Conservation (phyloP, 1,284 basidiomycete genomes). For the Agaricales sp. region DNA sequence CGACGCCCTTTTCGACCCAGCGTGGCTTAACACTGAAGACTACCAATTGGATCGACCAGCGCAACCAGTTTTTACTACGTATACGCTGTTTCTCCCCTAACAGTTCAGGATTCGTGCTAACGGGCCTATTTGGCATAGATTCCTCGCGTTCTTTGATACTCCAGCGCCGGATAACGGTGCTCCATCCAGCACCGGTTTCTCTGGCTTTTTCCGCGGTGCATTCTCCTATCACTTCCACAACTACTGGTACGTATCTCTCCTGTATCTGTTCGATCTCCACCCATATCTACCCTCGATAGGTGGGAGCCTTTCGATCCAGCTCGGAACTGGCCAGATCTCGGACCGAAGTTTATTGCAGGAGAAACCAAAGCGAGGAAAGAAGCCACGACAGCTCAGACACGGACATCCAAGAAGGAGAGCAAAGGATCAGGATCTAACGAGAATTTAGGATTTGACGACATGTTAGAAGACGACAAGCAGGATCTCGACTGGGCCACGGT, state of each 20-base stretch:
- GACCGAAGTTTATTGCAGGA: conserved; percentile 63
- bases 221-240: conserved; percentile 87
- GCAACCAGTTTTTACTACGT: conserved; percentile 78
- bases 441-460: conserved; percentile 25
- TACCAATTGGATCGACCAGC: conserved; percentile 77
- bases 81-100: conserved; percentile 19
- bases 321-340: conserved; percentile 89
- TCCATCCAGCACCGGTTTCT: conserved; percentile 69
- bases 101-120: conserved; percentile 3
- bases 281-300: conserved; percentile 47
- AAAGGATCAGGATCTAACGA: conserved; percentile 17
- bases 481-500: conserved; percentile 89
- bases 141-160: conserved; percentile 75
- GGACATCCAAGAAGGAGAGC: conserved; percentile 9
- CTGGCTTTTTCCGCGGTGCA: conserved; percentile 80
- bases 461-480: conserved; percentile 40
- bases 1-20: conserved; percentile 80
- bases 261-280: conserved; percentile 9
- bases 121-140: conserved; percentile 35
- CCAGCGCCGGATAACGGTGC: conserved; percentile 57
- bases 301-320: conserved; percentile 88
- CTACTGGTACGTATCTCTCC: conserved; percentile 46
- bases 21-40: conserved; percentile 78
- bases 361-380: conserved; percentile 48
- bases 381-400: conserved; percentile 14